These are phyloP conservation scores for Drechslerella dactyloides DNA, from an alignment of 2,329 filamentous ascomycete genomes.

Conservation along the genomic window DNA sequence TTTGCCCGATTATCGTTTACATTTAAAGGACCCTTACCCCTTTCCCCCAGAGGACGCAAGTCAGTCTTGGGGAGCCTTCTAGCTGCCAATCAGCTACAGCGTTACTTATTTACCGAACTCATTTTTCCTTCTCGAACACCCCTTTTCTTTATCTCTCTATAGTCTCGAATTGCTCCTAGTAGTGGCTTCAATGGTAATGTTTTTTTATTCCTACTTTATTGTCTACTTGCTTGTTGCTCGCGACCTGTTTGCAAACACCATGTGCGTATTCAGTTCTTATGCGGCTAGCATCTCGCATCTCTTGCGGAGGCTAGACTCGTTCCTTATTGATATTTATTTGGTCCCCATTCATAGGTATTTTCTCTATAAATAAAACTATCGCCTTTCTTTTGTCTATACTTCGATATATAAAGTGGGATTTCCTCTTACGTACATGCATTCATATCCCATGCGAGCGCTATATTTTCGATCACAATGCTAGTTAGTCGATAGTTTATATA, in stretches of 20 bases:
- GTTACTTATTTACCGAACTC: background rate
- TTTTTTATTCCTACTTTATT: no score
- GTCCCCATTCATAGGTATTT: background rate
- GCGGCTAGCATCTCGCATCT: background rate
- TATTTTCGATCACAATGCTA: no score
- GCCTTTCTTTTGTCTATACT: background rate
- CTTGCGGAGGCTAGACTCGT: background rate
- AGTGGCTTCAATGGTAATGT: no score
- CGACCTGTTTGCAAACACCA: background rate
- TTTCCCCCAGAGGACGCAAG: conserved; percentile 1
- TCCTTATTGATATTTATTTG: background rate
- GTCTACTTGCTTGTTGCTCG: background rate
- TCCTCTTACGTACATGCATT: background rate
- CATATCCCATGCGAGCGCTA: background rate
- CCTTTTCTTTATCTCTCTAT: background rate
- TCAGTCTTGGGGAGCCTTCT: background rate
- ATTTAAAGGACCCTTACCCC: background rate
- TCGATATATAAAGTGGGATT: background rate
- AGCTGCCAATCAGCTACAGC: background rate
- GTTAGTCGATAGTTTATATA: no score
- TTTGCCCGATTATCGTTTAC: background rate
- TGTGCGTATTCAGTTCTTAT: background rate
- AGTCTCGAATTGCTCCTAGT: no score
- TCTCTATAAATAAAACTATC: background rate
- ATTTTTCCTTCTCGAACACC: background rate